Evolutionary conservation across 257 asterid genomes (phyloP).

Genomic region (Gentiana dahurica): DNA sequence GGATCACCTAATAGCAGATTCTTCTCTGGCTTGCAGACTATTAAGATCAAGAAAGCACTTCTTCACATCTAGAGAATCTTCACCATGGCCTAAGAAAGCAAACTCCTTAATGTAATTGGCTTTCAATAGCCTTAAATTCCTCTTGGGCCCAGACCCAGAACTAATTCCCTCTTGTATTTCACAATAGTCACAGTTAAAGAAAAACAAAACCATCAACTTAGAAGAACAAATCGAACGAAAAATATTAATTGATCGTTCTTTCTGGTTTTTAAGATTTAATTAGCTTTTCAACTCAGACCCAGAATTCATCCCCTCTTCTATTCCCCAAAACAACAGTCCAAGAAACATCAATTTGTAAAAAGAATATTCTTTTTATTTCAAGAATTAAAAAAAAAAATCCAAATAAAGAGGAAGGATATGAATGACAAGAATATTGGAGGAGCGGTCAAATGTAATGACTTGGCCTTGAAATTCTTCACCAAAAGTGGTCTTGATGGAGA

Average conservation of each 20-base stretch:
- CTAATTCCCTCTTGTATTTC: conserved; percentile 64
- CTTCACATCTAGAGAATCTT: conserved; percentile 77
- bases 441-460: conserved; percentile 75
- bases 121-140: conserved; percentile 71
- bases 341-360: not conserved
- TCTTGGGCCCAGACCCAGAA: conserved; percentile 64
- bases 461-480: conserved; percentile 90
- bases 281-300: too few relatives aligned
- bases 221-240: too few relatives aligned
- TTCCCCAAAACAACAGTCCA: not conserved
- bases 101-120: conserved; percentile 78
- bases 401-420: conserved; percentile 58
- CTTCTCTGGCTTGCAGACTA: conserved; percentile 74
- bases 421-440: conserved; percentile 85
- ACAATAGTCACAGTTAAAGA: conserved; percentile 39
- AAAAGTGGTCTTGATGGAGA: conserved; percentile 73
- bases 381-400: not conserved
- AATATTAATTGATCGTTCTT: too few relatives aligned
- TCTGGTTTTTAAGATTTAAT: too few relatives aligned
- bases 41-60: conserved; percentile 74
- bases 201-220: not conserved
- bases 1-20: conserved; percentile 70
- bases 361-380: not conserved
- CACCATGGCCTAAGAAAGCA: conserved; percentile 50
- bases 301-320: too few relatives aligned